These are phyloP conservation scores for Isatis lusitanica DNA, from an alignment of 441 rosid species.

Conservation along the genomic window DNA sequence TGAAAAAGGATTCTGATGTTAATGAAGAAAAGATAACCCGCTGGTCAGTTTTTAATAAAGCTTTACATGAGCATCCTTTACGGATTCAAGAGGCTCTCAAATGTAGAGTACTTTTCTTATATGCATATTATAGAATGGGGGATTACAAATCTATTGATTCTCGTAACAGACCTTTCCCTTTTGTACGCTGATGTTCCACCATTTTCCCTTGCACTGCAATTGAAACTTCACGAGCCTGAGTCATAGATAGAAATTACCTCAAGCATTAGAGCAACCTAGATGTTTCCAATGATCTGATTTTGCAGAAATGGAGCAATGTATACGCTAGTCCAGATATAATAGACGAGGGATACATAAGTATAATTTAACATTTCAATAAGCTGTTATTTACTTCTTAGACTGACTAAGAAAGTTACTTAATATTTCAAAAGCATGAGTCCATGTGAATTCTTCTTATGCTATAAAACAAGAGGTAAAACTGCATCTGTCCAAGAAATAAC, in stretches of 20 bases:
- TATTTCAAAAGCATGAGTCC: slow-evolving; percentile 13
- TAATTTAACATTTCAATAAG: slow-evolving; percentile 8
- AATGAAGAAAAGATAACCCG: neutral
- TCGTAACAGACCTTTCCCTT: slow-evolving; percentile 76
- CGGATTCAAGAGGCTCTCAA: neutral
- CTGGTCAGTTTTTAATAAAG: neutral
- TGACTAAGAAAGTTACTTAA: neutral
- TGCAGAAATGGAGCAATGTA: slow-evolving; percentile 2
- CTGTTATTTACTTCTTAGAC: slow-evolving; percentile 11
- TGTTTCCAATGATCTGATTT: neutral
- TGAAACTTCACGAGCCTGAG: slow-evolving; percentile 96
- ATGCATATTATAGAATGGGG: neutral
- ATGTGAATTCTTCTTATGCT: neutral
- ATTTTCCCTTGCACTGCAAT: slow-evolving; percentile 85
- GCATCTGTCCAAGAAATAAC: slow-evolving; percentile 15
- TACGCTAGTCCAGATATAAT: neutral
- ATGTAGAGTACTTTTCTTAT: neutral
- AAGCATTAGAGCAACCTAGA: slow-evolving; percentile 12
- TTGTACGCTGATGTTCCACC: slow-evolving; percentile 94
- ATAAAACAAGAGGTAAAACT: slow-evolving; percentile 14
- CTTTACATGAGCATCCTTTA: neutral
- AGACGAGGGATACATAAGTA: slow-evolving; percentile 6
- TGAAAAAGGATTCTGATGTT: neutral
- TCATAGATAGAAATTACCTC: slow-evolving; percentile 11
- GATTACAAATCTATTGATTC: slow-evolving; percentile 1